Base-by-base conservation (phyloP, 192 early-diverging fungal genomes). In the Mortierella alpina region DNA sequence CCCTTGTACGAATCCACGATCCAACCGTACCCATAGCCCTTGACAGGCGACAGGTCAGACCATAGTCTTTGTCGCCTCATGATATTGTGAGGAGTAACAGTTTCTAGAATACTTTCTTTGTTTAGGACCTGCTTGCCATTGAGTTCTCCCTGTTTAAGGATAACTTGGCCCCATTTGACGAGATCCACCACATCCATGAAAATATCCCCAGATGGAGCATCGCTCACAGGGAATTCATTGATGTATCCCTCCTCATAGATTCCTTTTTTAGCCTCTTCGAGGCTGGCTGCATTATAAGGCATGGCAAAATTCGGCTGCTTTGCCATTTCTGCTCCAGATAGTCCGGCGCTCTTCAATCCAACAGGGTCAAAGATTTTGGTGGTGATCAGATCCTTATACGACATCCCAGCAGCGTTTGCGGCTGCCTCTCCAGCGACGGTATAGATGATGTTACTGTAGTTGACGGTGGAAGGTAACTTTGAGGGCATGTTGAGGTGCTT, bases 41-140 rank as follows among this genome's bases (percentile, higher is more conserved):
- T 56, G 41, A 59, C 14, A 55, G 64, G 57, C 40, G 23, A 61
- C 45, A 57, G 56, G 17, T 52, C 31, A 18, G 66, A 53, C 20
- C 52, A 15, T 20, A 14, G 20, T 56, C 54, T 23, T 12, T 18
- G 54, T 40, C 31, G 31, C 31, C 31, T 31, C 31, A 31, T 31
- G 31, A 75, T 67, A 9, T 13, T 62, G 8, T 68, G 73, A 5
- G 73, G 12, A 7, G 54, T 74, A 7, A 68, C 15, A 2, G 44
- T 46, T 14, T 51, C 66, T 20, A 31, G 10, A 6, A 68, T 8
- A 15, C n/a, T 49, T 1, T 51, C 52, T 56, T 68, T 75, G 52
- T 50, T 67, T 50, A 75, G 17, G 17, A 75, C 51, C 52, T 75
- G 72, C 39, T 67, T 54, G 6, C 72, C 72, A 22, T 75, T 52